A percentile compares a stretch with the other conserved stretches of the same genome.
Evolutionary conservation across 768 basidiomycete genomes (phyloP).

Genomic region (Amanita phalloides): DNA sequence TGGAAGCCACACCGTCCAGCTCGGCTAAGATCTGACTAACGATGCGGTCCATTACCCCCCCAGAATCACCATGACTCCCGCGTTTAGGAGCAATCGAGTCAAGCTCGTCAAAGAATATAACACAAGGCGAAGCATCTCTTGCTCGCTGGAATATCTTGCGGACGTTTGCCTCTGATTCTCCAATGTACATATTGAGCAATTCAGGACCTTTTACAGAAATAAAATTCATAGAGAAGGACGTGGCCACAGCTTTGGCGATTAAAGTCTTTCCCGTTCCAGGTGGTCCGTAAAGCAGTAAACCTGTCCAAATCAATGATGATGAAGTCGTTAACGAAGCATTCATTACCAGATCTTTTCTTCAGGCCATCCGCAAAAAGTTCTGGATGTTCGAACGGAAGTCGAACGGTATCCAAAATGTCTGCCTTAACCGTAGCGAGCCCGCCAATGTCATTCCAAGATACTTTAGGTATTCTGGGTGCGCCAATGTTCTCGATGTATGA

Average conservation of each 20-base stretch:
- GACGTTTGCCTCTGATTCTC: constrained; percentile 97
- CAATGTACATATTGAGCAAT: constrained; percentile 96
- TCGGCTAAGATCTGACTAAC: constrained; percentile 92
- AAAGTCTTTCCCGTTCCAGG: constrained; percentile 95
- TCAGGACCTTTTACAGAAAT: constrained; percentile 98
- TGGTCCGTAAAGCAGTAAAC: constrained; percentile 87
- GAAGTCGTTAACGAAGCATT: neutral
- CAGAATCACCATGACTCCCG: constrained; percentile 92
- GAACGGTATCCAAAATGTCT: constrained; percentile 94
- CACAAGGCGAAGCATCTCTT: constrained; percentile 85
- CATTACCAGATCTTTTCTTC: constrained; percentile 87
- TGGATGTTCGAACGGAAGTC: constrained; percentile 81
- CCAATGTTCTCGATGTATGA: constrained; percentile 90
- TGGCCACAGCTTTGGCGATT: constrained; percentile 93
- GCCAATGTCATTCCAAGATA: constrained; percentile 96
- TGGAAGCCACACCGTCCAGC: constrained; percentile 78
- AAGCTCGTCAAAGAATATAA: constrained; percentile 95
- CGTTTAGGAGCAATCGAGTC: constrained; percentile 93
- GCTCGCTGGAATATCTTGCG: constrained; percentile 86
- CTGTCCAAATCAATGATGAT: constrained; percentile 23
- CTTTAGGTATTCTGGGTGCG: constrained; percentile 92
- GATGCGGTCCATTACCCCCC: constrained; percentile 97
- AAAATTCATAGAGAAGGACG: constrained; percentile 90
- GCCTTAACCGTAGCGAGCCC: constrained; percentile 79
- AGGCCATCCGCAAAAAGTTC: constrained; percentile 85